Evolutionary conservation across 2,329 filamentous ascomycete species (phyloP).

Genomic region (Fusarium veterinarium): DNA sequence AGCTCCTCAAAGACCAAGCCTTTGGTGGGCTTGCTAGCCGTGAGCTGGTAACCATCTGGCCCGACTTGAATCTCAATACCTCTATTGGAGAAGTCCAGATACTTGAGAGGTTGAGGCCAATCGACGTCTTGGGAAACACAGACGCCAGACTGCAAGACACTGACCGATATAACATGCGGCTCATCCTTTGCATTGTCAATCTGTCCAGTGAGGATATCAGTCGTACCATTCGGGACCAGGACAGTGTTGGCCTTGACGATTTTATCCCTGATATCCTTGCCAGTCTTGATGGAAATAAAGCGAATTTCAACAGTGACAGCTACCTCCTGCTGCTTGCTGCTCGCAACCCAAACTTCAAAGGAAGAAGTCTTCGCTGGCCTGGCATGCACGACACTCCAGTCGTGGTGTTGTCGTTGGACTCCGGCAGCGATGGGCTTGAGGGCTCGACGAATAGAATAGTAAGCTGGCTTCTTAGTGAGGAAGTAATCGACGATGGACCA

Average conservation of each 20-base stretch:
- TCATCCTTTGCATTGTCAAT: background rate
- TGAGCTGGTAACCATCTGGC: constrained; percentile 43
- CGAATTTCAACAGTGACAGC: background rate
- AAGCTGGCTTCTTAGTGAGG: background rate
- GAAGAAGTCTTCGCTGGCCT: background rate
- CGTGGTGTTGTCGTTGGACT: background rate
- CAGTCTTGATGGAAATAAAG: background rate
- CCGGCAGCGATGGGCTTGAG: background rate
- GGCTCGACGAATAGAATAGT: background rate
- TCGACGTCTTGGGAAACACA: constrained; percentile 54
- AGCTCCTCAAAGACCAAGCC: constrained; percentile 65
- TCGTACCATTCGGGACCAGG: background rate
- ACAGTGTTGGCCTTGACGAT: background rate
- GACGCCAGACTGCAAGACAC: background rate
- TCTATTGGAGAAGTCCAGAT: constrained; percentile 62
- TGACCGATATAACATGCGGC: background rate
- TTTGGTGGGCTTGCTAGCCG: constrained; percentile 62
- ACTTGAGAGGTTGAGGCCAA: constrained; percentile 74
- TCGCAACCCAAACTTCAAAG: background rate
- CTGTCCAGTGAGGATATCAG: background rate
- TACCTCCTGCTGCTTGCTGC: background rate
- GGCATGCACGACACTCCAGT: constrained; percentile 10
- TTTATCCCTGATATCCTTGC: background rate
- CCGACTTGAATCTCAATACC: constrained; percentile 49
- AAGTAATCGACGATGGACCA: constrained; percentile 6